These are phyloP conservation scores for Spizellomyces punctatus DNA, from an alignment of 192 early-diverging fungal genomes.

Conservation along the genomic window DNA sequence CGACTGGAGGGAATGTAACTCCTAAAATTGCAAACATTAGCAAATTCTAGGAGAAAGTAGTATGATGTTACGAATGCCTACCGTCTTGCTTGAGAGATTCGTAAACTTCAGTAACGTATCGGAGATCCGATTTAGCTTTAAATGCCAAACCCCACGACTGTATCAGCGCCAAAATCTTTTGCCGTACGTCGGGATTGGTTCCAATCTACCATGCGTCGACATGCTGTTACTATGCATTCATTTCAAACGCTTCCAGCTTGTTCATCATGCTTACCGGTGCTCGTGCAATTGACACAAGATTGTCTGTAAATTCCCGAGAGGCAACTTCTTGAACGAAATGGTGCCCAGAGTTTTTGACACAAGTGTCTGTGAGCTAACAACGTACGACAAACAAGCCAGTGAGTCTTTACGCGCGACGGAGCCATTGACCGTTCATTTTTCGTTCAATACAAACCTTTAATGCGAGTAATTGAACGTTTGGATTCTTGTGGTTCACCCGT, in stretches of 20 bases:
- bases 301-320: constrained; percentile 87
- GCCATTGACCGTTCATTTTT: constrained; percentile 15
- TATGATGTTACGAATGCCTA: constrained; percentile 10
- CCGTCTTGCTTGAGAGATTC: constrained; percentile 78
- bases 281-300: constrained; percentile 66
- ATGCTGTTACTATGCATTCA: too few relatives aligned
- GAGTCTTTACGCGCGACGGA: background rate
- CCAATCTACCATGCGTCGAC: constrained; percentile 13
- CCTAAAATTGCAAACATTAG: constrained; percentile 38
- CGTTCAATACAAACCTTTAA: constrained; percentile 58
- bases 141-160: constrained; percentile 92
- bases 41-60: too few relatives aligned
- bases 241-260: too few relatives aligned
- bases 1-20: constrained; percentile 72
- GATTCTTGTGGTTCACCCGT: constrained; percentile 85
- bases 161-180: constrained; percentile 73
- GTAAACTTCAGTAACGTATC: constrained; percentile 80
- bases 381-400: background rate
- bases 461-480: constrained; percentile 90
- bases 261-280: constrained; percentile 48
- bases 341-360: constrained; percentile 92
- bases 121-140: constrained; percentile 75
- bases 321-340: constrained; percentile 87
- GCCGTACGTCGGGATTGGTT: constrained; percentile 75
- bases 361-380: constrained; percentile 79